These are phyloP conservation scores for Ophiostoma populinum DNA, from an alignment of 2,329 filamentous ascomycete genomes.

Conservation along the genomic window DNA sequence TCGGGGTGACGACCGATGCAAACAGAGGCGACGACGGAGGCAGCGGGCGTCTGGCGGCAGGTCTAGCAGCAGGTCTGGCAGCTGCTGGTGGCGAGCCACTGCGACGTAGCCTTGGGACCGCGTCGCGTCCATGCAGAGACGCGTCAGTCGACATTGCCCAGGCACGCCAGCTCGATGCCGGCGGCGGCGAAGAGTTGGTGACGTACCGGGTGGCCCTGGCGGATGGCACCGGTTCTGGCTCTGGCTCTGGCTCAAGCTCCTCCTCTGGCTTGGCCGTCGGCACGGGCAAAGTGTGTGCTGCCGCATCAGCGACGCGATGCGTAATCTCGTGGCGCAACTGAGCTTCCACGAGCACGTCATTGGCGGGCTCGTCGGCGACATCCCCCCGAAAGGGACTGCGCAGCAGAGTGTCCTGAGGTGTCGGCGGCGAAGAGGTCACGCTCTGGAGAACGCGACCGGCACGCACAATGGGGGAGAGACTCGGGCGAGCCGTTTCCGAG, in stretches of 20 bases:
- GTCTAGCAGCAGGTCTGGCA: too few relatives aligned
- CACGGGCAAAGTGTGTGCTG: neutral
- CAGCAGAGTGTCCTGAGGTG: conserved; percentile 33
- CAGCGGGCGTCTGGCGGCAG: too few relatives aligned
- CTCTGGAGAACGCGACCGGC: conserved; percentile 38
- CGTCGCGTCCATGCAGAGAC: too few relatives aligned
- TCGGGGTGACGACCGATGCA: too few relatives aligned
- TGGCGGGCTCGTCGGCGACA: neutral
- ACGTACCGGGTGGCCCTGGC: neutral
- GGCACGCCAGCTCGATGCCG: neutral
- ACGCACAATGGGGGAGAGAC: conserved; percentile 39
- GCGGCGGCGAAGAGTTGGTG: neutral
- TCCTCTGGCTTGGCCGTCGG: neutral
- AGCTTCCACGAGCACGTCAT: neutral
- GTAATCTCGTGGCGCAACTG: neutral
- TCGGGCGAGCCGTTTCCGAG: conserved; percentile 22
- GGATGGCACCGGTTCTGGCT: neutral
- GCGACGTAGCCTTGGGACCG: too few relatives aligned
- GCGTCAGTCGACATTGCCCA: too few relatives aligned
- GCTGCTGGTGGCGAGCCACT: too few relatives aligned
- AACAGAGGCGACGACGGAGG: too few relatives aligned
- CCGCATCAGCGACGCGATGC: neutral
- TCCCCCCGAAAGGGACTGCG: conserved; percentile 39
- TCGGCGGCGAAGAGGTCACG: conserved; percentile 40
- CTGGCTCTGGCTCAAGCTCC: neutral